Evolutionary conservation across 345 rosid genomes (phyloP), one percentile per base, ranked within the genome.

Genomic region (Eucalyptus viminalis): DNA sequence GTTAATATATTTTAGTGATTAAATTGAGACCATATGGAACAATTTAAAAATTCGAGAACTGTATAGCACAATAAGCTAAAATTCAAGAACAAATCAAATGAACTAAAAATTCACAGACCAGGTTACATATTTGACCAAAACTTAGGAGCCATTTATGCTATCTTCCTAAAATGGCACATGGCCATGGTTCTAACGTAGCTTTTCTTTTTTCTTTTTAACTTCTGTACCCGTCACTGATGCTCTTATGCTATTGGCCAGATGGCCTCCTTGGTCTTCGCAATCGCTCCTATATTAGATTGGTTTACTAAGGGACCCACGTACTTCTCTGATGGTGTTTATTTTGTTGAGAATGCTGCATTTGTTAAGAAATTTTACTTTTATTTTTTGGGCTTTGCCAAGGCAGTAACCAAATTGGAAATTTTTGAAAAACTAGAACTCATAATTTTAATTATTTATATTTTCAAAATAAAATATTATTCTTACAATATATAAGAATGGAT

Each of bases 31-130:
- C 0, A 12, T 13, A 60, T 27, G 6, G 0, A 27, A 27, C 2
- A 6, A 12, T 60, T 60, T 60, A 60, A 60, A 60, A 60, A 3
- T 60, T 27, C 0, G 2, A 29, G 4, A 1, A 60, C 1, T 3
- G 3, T 6, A 60, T 27, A 6, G 15, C 4, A 60, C 2, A 3
- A 0, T 27, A 5, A 56, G 0, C 6, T 56, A 56, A 22, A 56
- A 9, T 56, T 56, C 14, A 25, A 56, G 14, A 56, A 22, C 29
- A 56, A 22, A 56, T 56, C 29, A 56, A 56, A 56, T 56, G 29
- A 10, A 10, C 13, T 56, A 56, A 56, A 56, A 56, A 56, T 56
- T 56, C 62, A 10, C 6, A 13, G 62, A 56, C 62, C 29, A 4
- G 24, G 58, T 53, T 19, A 53, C 58, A 53, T 19, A 19, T 53